Percentiles rank a stretch among this genome's conserved stretches.
Evolutionary conservation across 371 early-diverging fungal genomes (phyloP).

Genomic region (Smittium mucronatum): DNA sequence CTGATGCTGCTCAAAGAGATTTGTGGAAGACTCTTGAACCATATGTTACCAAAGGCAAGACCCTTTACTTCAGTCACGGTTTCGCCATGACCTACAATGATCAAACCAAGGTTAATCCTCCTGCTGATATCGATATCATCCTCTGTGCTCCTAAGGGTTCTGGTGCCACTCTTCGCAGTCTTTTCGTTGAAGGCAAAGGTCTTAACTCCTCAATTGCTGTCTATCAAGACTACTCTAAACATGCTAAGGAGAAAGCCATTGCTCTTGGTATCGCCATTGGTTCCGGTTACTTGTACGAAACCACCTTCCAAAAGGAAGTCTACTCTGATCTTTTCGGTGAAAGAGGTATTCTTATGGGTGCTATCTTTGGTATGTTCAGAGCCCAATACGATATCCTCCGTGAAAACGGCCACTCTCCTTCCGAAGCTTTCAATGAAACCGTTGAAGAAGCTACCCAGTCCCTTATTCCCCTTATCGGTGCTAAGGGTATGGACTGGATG

Average conservation of each 20-base stretch:
- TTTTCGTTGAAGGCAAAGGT: conserved; percentile 93
- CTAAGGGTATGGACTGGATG: conserved; percentile 97
- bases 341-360: conserved; percentile 97
- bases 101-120: conserved; percentile 81
- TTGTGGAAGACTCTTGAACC: conserved; percentile 84
- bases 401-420: conserved; percentile 87
- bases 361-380: conserved; percentile 90
- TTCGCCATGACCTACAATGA: conserved; percentile 89
- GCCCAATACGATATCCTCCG: conserved; percentile 96
- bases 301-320: conserved; percentile 92
- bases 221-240: conserved; percentile 82
- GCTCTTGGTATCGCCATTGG: conserved; percentile 92
- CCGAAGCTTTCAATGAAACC: conserved; percentile 97
- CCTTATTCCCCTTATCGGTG: conserved; percentile 90
- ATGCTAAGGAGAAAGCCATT: conserved; percentile 84
- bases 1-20: conserved; percentile 90
- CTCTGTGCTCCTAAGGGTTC: conserved; percentile 95
- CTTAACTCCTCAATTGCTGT: conserved; percentile 96
- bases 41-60: conserved; percentile 89
- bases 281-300: conserved; percentile 93
- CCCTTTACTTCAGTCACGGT: conserved; percentile 95
- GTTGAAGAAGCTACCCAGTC: conserved; percentile 98
- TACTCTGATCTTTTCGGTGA: conserved; percentile 94
- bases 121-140: conserved; percentile 87
- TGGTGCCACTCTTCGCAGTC: conserved; percentile 88